Base-by-base conservation (phyloP, 371 early-diverging fungal species). In the Mortierella sp. region DNA sequence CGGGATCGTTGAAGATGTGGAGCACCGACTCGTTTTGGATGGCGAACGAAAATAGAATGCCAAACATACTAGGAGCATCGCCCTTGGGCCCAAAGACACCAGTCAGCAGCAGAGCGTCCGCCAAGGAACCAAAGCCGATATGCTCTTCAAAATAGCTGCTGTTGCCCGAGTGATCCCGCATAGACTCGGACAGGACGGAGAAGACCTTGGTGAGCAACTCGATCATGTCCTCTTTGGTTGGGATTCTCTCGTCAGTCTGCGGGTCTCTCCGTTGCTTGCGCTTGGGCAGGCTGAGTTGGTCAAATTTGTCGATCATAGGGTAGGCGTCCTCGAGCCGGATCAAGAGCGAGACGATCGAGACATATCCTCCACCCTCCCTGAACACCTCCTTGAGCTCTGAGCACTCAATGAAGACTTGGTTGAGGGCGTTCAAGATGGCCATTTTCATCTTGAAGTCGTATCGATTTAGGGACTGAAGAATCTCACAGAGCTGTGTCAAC, bases 311-410 rank as follows among this genome's bases (percentile, higher is more conserved):
- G 38, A 81, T 84, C 68, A 74, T 58, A 38, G 74, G 76, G 77
- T 93, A 94, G 0, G 92, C 90, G 28, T 91, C 91, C 81, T 94
- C 95, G 42, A 95, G 76, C 0, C 92, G 86, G 19, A 94, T 91
- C 38, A 95, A 84, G 71, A 94, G 91, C 3, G 94, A 94, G 0
- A 94, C 90, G 34, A 93, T 79, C 48, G 92, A 92, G 13, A 94
- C 91, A 80, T 91, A 94, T 11, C 95, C 95, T 1, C 94, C 94
- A 14, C 88, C 89, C 47, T 89, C 88, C 47, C 94, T 90, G 73
- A 95, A 94, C 24, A 91, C 90, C 75, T 94, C 92, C 58, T 91
- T 88, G 75, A 90, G 81, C 42, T 82, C 87, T 0, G 90, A 80
- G 65, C 91, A 92, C 4, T 90, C 80, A 26, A 84, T 55, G 57